Evolutionary conservation across 345 rosid species (phyloP).

Genomic region (Capsella bursapastoris): DNA sequence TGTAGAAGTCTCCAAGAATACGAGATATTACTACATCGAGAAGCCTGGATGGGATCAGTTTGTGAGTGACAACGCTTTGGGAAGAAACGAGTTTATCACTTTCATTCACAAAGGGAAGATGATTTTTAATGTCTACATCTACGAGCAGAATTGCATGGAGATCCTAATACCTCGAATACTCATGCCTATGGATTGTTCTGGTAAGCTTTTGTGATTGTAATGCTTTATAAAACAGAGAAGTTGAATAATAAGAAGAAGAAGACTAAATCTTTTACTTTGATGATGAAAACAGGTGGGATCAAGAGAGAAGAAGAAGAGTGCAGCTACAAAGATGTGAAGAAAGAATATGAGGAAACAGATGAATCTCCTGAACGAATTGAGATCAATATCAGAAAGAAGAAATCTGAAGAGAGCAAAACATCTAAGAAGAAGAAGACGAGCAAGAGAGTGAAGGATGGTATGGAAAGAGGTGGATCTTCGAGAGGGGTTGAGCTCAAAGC

Average conservation of each 20-base stretch:
- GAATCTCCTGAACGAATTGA: constrained; percentile 1
- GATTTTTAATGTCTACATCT: constrained; percentile 33
- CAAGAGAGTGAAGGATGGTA: background rate
- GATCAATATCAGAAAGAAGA: background rate
- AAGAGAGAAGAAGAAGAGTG: constrained; percentile 19
- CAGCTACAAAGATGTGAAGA: constrained; percentile 30
- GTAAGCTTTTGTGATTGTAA: background rate
- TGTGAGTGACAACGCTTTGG: constrained; percentile 38
- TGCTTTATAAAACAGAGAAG: constrained; percentile 8
- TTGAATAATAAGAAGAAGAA: background rate
- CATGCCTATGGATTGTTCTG: background rate
- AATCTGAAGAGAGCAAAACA: background rate
- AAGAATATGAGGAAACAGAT: constrained; percentile 26
- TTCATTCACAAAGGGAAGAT: constrained; percentile 35
- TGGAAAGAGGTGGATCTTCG: constrained; percentile 5
- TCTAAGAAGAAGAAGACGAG: constrained; percentile 7
- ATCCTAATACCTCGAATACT: background rate
- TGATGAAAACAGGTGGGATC: constrained; percentile 33
- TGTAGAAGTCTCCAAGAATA: constrained; percentile 22
- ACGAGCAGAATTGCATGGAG: constrained; percentile 14
- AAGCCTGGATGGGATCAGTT: constrained; percentile 42
- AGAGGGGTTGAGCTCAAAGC: background rate
- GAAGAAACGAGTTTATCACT: constrained; percentile 32
- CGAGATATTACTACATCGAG: constrained; percentile 34
- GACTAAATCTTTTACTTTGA: background rate